phyloP scores from a whole-genome alignment of 2,329 filamentous ascomycete genomes.

The Diaporthe australafricana region DNA sequence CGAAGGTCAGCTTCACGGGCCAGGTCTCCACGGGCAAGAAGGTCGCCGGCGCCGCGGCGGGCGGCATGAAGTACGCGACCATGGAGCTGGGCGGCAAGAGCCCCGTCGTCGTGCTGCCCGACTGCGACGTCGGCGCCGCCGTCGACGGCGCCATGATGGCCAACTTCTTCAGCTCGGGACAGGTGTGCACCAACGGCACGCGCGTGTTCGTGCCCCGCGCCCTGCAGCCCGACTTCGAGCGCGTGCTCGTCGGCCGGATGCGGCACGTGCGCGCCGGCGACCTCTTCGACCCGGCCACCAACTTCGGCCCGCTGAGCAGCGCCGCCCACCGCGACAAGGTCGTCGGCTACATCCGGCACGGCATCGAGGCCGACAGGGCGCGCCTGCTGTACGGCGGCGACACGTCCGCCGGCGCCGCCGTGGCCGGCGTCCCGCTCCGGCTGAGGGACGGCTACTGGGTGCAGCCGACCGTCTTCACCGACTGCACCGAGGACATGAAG shows the following conservation, averaged over 20 bases:
- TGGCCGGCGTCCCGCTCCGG: slow-evolving; percentile 57
- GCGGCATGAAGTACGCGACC: slow-evolving; percentile 88
- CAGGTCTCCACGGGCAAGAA: slow-evolving; percentile 87
- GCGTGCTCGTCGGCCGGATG: slow-evolving; percentile 76
- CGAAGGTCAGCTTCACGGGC: slow-evolving; percentile 91
- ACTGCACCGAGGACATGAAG: slow-evolving; percentile 86
- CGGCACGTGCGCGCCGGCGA: slow-evolving; percentile 76
- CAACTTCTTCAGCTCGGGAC: slow-evolving; percentile 91
- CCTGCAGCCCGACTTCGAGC: slow-evolving; percentile 77
- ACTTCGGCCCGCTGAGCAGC: slow-evolving; percentile 87
- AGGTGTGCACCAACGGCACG: slow-evolving; percentile 94
- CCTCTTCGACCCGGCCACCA: slow-evolving; percentile 77
- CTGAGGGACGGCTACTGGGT: slow-evolving; percentile 82
- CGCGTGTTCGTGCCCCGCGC: slow-evolving; percentile 81
- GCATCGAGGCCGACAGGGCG: slow-evolving; percentile 78
- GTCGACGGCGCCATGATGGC: slow-evolving; percentile 93
- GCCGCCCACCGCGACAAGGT: slow-evolving; percentile 82
- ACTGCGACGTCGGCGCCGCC: slow-evolving; percentile 82
- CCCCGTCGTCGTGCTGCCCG: slow-evolving; percentile 82
- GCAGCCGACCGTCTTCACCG: slow-evolving; percentile 84
- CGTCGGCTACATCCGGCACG: slow-evolving; percentile 79
- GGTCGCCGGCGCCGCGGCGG: slow-evolving; percentile 80
- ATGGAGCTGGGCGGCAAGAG: slow-evolving; percentile 94
- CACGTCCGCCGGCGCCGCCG: slow-evolving; percentile 64
- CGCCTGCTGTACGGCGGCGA: slow-evolving; percentile 79